Evolutionary conservation across 805 yeast genomes (phyloP).

Genomic region (Komagataella populi): DNA sequence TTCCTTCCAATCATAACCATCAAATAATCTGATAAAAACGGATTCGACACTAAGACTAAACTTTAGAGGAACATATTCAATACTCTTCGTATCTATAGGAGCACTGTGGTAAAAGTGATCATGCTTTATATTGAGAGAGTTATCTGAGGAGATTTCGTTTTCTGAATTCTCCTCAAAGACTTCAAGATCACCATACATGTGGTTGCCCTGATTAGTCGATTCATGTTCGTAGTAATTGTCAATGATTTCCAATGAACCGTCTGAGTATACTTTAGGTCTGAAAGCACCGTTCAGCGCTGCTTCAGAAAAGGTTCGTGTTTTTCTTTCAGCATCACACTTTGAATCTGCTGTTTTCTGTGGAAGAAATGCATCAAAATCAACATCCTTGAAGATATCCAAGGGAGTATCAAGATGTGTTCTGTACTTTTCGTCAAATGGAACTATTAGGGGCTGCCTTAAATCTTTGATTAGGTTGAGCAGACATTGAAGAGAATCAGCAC

Average conservation of each 20-base stretch:
- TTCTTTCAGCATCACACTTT: constrained; percentile 4
- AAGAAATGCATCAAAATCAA: constrained; percentile 22
- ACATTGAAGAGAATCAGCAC: constrained; percentile 80
- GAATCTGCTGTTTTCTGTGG: constrained; percentile 8
- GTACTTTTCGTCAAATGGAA: constrained; percentile 48
- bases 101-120: constrained; percentile 1
- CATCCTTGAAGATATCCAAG: constrained; percentile 25
- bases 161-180: constrained; percentile 3
- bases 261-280: neutral
- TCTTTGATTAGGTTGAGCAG: constrained; percentile 56
- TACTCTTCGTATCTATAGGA: neutral
- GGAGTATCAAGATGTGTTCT: constrained; percentile 20
- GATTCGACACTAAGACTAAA: constrained; percentile 22
- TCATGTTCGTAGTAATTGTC: neutral
- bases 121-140: constrained; percentile 1
- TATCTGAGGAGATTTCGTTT: constrained; percentile 2
- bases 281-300: constrained; percentile 2
- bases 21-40: constrained; percentile 41
- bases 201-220: neutral
- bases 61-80: neutral
- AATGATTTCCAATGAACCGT: neutral
- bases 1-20: constrained; percentile 87
- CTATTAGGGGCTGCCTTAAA: constrained; percentile 52
- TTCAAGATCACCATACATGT: neutral
- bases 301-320: constrained; percentile 6